Base-by-base conservation (phyloP, 108 stramenopile genomes). In the Schizochytrium sp. region DNA sequence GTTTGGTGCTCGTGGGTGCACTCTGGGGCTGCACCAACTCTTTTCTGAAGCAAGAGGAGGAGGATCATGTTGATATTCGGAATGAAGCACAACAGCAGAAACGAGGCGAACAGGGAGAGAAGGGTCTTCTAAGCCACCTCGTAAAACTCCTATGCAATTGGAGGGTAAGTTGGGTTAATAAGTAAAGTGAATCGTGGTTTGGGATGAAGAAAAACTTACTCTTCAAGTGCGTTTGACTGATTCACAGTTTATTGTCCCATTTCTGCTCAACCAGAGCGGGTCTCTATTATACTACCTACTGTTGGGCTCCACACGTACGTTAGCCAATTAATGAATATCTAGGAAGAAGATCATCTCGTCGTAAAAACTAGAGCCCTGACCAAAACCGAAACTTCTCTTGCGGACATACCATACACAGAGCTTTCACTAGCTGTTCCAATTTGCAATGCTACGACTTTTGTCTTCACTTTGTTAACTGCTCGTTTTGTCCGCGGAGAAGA, bases 1-100 rank as follows among this genome's bases (percentile, higher is more conserved):
- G 42, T 17, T 28, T 72, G 19, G 72, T 72, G 72, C 42, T 72
- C 40, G 72, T 72, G 40, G 72, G 72, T 17, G 72, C 72, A 41
- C 42, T 72, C 40, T 72, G 72, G 72, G 72, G 72, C 72, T 13
- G 72, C 72, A 72, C 72, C 17, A 72, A 72, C 72, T 72, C 72
- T 28, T 44, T 72, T 17, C 42, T 72, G 72, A 13, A 28, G 42
- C 72, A 13, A 28, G 19, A 28, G 19, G 28, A 17, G 72, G 72
- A 13, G 19, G 72, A 72, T 17, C 59, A 17, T 60, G 59, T 0
- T n/a, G 59, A 60, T 17, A 60, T 19, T 17, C 17, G 19, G 19
- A n/a, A 17, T 17, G n/a, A 60, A 60, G 59, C 17, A n/a, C 59
- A 0, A 17, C 19, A 60, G 59, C 17, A 17, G 59, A 17, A 60